Conservation (phyloP, 1,284 basidiomycete genomes). For the Austroboletus olivaceoglutinosus region DNA sequence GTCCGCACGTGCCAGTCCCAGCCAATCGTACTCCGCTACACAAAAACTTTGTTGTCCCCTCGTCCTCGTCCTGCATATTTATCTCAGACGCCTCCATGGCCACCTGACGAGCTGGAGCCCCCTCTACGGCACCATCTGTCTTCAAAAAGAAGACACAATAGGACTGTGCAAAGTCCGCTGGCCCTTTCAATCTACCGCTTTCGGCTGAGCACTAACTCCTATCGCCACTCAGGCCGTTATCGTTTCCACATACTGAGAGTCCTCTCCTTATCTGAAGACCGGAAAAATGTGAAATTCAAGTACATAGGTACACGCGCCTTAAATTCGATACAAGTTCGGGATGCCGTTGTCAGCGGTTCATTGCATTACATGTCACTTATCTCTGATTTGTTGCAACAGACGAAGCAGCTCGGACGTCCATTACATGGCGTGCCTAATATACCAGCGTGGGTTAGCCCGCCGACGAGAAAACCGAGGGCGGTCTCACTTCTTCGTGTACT, state of each 20-base stretch:
- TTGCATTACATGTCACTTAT: constrained; percentile 4
- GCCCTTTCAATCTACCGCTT: constrained; percentile 24
- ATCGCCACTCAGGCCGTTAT: constrained; percentile 7
- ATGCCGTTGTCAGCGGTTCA: background rate
- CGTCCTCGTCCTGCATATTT: constrained; percentile 3
- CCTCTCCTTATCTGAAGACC: constrained; percentile 8
- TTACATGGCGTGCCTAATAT: constrained; percentile 27
- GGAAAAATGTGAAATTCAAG: constrained; percentile 10
- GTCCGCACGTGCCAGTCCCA: constrained; percentile 6
- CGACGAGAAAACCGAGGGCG: background rate
- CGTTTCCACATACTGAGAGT: background rate
- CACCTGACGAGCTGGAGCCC: background rate
- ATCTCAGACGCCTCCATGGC: constrained; percentile 3
- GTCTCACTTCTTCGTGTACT: constrained; percentile 76
- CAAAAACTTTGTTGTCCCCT: background rate
- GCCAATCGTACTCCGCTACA: background rate
- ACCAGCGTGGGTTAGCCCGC: constrained; percentile 4
- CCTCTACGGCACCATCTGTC: constrained; percentile 4
- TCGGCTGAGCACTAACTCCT: constrained; percentile 11
- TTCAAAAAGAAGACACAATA: constrained; percentile 6
- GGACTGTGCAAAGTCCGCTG: constrained; percentile 3
- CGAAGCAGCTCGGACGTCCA: too few relatives aligned
- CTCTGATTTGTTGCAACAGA: background rate
- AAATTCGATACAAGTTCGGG: constrained; percentile 5
- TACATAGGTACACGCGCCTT: constrained; percentile 5